Evolutionary conservation across 2,329 filamentous ascomycete genomes (phyloP), one percentile per base, ranked within the genome.

Genomic region (Escovopsis sp.): DNA sequence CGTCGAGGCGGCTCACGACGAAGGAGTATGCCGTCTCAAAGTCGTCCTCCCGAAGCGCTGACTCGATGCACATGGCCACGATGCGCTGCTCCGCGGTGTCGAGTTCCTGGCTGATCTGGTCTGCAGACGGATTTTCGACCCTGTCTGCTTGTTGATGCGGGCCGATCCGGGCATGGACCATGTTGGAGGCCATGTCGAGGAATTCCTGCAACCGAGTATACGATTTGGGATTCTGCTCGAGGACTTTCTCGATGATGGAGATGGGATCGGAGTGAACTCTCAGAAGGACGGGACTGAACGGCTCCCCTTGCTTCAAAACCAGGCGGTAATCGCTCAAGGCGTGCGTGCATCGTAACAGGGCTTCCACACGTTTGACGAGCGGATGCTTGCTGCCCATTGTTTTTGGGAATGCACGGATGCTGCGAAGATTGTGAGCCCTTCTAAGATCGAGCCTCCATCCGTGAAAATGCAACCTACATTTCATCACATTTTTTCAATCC

Each of bases 1-100:
- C 45, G 7, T 69, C 67, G 0, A 91, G 67, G 19, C 81, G 75
- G 54, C 78, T 86, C 38, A 85, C 73, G 2, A 88, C 80, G 54
- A 85, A 89, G 0, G 83, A 88, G 57, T 89, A 91, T 10, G 85
- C 85, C 0, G 85, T 91, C 56, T 93, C 85, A 47, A 91, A 91
- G 55, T 78, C 85, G 48, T 87, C 79, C 55, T 88, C 83, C 9
- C 70, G 68, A 1, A 91, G 68, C 11, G 85, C 82, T 12, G 82
- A 78, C 55, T 86, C 79, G 35, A 89, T 77, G 48, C 84, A 86
- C 81, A 89, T 85, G 45, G 82, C 80, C 6, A 78, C 80, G 40
- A 91, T 77, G 28, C 84, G 74, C 39, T 73, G 75, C 54, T 81
- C 76, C 4, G 75, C 72, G 33, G 66, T 54, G 4, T 57, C 49